phyloP scores from a whole-genome alignment of 2,329 filamentous ascomycete genomes.

The Ceratocystis albifundus region DNA sequence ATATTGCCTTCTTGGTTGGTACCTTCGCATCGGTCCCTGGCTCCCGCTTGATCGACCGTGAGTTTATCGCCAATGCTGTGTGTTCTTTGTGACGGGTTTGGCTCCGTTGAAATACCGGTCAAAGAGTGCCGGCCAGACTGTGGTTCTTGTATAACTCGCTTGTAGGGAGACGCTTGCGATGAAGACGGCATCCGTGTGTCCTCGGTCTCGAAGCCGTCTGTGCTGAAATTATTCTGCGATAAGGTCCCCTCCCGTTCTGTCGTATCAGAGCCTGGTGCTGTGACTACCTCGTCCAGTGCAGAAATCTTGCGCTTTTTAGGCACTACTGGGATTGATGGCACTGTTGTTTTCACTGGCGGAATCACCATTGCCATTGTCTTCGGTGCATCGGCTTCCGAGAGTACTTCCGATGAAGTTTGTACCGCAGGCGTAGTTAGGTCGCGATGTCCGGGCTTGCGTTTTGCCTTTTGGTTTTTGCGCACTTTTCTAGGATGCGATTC shows the following conservation, averaged over 20 bases:
- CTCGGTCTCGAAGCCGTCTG: background rate
- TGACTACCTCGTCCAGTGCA: background rate
- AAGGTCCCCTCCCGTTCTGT: background rate
- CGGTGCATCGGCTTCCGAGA: background rate
- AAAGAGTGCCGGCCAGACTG: background rate
- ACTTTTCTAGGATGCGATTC: background rate
- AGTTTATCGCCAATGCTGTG: too few species aligned
- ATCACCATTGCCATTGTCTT: background rate
- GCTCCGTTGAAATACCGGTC: too few species aligned
- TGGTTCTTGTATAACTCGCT: background rate
- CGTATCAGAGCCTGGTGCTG: background rate
- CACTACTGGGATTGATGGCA: constrained; percentile 5
- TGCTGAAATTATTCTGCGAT: background rate
- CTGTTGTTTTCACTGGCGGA: background rate
- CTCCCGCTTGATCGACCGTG: background rate
- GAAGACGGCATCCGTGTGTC: background rate
- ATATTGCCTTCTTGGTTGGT: background rate
- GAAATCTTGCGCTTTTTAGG: constrained; percentile 6
- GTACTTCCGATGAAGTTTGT: background rate
- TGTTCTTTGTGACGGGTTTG: background rate
- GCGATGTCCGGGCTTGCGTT: background rate
- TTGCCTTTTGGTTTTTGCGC: background rate
- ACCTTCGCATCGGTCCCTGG: background rate
- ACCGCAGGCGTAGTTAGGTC: background rate
- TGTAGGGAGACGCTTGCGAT: background rate